phyloP scores from a whole-genome alignment of 345 rosid species.

The Eucalyptus curtisii region DNA sequence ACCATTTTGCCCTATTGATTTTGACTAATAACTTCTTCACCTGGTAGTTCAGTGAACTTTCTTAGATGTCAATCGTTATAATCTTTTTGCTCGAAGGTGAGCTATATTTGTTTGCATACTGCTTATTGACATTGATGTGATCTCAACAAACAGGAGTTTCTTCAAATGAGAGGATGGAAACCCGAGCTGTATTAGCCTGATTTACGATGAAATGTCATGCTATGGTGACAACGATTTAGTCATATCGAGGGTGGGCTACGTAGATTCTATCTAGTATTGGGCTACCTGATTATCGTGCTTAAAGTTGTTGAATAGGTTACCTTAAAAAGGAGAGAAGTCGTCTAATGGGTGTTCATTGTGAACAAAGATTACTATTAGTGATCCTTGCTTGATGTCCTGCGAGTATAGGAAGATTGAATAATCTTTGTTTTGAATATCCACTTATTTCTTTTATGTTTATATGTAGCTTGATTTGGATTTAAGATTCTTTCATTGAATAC shows the following conservation, averaged over 20 bases:
- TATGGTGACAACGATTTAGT: neutral
- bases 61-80: neutral
- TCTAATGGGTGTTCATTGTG: neutral
- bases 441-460: too few relatives aligned
- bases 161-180: neutral
- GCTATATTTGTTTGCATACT: neutral
- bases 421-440: too few relatives aligned
- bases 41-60: neutral
- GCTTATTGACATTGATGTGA: neutral
- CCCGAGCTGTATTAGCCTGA: neutral
- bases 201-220: neutral
- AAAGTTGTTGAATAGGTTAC: neutral
- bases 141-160: neutral
- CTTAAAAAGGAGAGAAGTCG: neutral
- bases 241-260: neutral
- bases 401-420: too few relatives aligned
- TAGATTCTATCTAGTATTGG: neutral
- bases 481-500: too few relatives aligned
- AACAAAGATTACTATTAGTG: too few relatives aligned
- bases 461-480: too few relatives aligned
- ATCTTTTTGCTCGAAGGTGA: neutral
- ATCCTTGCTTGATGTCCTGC: neutral
- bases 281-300: neutral
- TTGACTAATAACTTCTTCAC: neutral
- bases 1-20: neutral